phyloP scores from a whole-genome alignment of 805 yeast species.

The Candida quercuum region DNA sequence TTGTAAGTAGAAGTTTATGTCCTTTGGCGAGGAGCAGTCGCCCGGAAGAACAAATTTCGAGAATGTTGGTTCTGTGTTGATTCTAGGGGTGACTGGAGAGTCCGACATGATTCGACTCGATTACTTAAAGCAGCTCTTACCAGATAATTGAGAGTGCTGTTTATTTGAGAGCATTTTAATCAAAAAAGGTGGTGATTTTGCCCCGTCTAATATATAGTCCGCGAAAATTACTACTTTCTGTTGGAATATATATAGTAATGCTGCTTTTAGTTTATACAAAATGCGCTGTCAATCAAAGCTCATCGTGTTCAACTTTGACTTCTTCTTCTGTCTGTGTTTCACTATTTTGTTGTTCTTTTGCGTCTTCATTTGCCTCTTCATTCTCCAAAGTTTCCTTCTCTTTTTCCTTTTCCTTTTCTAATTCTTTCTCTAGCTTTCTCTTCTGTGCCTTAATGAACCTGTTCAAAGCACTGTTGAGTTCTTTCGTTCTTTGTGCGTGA shows the following conservation, averaged over 20 bases:
- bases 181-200: no score
- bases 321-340: constrained; percentile 2
- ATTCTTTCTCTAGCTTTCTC: constrained; percentile 17
- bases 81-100: no score
- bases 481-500: constrained; percentile 27
- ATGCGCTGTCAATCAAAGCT: no score
- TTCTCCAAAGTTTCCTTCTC: neutral
- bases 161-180: no score
- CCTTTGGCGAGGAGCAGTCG: constrained; percentile 3
- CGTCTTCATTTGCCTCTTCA: constrained; percentile 4
- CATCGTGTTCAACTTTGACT: neutral
- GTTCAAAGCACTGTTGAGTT: constrained; percentile 15
- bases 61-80: neutral
- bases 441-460: constrained; percentile 13
- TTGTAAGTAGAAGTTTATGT: constrained; percentile 5
- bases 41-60: neutral
- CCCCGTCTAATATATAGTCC: no score
- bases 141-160: no score
- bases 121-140: no score
- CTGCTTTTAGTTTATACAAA: no score
- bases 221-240: no score
- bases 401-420: constrained; percentile 10
- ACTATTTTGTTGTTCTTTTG: constrained; percentile 1
- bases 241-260: no score
- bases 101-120: no score